Conservation (phyloP, 2,329 filamentous ascomycete species). For the Colletotrichum sp. region DNA sequence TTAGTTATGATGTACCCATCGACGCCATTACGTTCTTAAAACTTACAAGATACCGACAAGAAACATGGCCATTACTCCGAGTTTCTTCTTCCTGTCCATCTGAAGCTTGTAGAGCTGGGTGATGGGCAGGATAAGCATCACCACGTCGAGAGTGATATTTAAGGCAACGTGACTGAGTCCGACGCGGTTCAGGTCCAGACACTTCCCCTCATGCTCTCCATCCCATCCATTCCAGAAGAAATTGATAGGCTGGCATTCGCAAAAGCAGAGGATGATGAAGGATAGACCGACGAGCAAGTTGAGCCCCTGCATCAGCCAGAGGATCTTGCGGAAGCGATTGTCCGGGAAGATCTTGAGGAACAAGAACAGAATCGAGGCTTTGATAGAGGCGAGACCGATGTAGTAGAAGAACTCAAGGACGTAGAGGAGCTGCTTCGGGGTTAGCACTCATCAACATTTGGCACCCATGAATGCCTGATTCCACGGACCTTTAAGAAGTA, state of each 20-base stretch:
- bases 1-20: not conserved
- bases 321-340: not conserved
- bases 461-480: not conserved
- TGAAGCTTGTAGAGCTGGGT: constrained; percentile 34
- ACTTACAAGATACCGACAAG: constrained; percentile 50
- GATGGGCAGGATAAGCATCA: constrained; percentile 36
- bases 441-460: not conserved
- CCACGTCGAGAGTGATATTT: not conserved
- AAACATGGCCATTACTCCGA: constrained; percentile 30
- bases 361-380: not conserved
- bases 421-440: constrained; percentile 27
- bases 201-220: not conserved
- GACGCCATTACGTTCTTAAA: rapidly evolving
- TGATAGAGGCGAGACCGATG: constrained; percentile 25
- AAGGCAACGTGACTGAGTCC: not conserved
- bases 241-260: not conserved
- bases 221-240: not conserved
- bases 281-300: not conserved
- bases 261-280: not conserved
- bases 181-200: not conserved
- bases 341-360: not conserved
- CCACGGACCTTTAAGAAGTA: constrained; percentile 30
- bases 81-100: constrained; percentile 38
- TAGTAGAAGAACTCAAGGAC: constrained; percentile 34
- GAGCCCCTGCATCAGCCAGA: not conserved